A percentile compares a stretch with the other conserved stretches of the same genome.
Conservation (phyloP, 2,329 filamentous ascomycete species). For the Calonectria multiphialidica region DNA sequence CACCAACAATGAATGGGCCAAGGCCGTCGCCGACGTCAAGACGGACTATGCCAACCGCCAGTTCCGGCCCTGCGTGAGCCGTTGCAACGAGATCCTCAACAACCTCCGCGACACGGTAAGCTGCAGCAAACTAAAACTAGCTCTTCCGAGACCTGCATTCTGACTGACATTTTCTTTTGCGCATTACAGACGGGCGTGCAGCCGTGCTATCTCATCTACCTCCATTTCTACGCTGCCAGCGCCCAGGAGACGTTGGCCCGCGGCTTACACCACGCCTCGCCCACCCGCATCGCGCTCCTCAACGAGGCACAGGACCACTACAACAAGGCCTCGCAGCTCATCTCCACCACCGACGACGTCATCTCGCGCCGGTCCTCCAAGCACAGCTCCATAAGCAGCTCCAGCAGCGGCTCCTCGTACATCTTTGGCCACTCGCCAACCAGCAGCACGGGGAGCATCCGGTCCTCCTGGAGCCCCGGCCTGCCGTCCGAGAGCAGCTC, state of each 20-base stretch:
- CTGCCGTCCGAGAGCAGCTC: conserved; percentile 30
- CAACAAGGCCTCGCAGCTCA: conserved; percentile 59
- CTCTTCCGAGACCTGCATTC: neutral
- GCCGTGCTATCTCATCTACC: conserved; percentile 67
- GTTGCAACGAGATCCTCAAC: conserved; percentile 66
- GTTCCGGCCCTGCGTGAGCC: conserved; percentile 65
- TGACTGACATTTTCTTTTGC: conserved; percentile 24
- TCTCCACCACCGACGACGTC: conserved; percentile 60
- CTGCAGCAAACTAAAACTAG: conserved; percentile 11
- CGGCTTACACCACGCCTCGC: conserved; percentile 58
- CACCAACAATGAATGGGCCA: conserved; percentile 64
- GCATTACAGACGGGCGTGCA: conserved; percentile 54
- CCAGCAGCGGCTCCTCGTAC: conserved; percentile 18
- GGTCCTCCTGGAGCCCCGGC: conserved; percentile 38
- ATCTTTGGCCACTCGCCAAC: conserved; percentile 48
- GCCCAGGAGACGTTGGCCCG: conserved; percentile 69
- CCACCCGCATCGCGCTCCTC: conserved; percentile 61
- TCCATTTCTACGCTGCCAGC: conserved; percentile 73
- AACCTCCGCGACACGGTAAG: conserved; percentile 60
- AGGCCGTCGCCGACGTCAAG: conserved; percentile 65
- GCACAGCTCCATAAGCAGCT: conserved; percentile 17
- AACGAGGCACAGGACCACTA: conserved; percentile 66
- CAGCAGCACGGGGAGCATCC: conserved; percentile 59
- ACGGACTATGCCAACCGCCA: conserved; percentile 62
- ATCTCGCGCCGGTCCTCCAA: conserved; percentile 50